phyloP scores from a whole-genome alignment of 2,329 filamentous ascomycete genomes.

The Aureobasidium sp. region DNA sequence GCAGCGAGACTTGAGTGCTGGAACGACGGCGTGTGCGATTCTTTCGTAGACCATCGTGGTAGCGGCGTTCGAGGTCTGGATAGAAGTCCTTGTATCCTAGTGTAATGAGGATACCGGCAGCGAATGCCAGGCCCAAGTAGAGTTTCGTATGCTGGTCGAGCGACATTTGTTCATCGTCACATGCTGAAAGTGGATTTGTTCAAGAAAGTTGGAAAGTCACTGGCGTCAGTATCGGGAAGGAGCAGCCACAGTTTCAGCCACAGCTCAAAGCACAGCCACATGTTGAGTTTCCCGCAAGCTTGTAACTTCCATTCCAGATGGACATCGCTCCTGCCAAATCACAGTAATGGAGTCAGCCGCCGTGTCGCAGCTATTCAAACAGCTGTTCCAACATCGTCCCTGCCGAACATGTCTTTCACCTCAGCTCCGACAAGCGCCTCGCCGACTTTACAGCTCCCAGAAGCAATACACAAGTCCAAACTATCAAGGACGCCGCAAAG shows the following conservation, averaged over 20 bases:
- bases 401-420: constrained; percentile 57
- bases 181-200: constrained; percentile 3
- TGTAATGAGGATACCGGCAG: constrained; percentile 79
- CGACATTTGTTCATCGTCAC: constrained; percentile 19
- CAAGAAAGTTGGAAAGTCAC: not conserved
- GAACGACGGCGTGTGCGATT: constrained; percentile 29
- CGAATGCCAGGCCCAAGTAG: constrained; percentile 54
- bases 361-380: constrained; percentile 81
- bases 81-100: constrained; percentile 85
- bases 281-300: not conserved
- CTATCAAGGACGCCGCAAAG: constrained; percentile 25
- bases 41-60: constrained; percentile 48
- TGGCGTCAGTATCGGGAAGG: constrained; percentile 2
- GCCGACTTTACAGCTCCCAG: constrained; percentile 20
- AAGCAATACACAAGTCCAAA: constrained; percentile 20
- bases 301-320: not conserved
- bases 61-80: constrained; percentile 74
- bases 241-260: constrained; percentile 14
- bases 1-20: constrained; percentile 33
- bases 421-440: constrained; percentile 19
- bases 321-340: not conserved
- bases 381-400: constrained; percentile 81
- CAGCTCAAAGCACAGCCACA: not conserved
- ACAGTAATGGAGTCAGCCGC: constrained; percentile 81
- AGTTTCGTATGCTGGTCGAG: constrained; percentile 17